Percentiles rank a stretch among this genome's conserved stretches.
Conservation (phyloP, 768 basidiomycete species). For the Terana coerulea region DNA sequence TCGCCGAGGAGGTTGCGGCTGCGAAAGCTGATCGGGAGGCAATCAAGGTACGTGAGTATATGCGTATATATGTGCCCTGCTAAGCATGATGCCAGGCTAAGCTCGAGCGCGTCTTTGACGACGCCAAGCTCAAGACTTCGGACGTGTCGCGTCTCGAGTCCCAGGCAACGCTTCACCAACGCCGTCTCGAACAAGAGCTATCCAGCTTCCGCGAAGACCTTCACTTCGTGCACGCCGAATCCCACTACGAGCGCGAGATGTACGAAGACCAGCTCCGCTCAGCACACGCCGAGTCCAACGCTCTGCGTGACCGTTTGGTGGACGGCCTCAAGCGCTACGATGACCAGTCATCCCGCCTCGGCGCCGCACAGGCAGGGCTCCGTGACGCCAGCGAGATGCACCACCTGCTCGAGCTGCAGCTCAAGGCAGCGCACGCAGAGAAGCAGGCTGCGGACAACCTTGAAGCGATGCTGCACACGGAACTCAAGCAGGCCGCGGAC, state of each 20-base stretch:
- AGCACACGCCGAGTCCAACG: conserved; percentile 2
- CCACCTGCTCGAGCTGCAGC: not conserved
- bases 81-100: not conserved
- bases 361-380: not conserved
- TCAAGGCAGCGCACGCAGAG: conserved; percentile 5
- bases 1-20: not conserved
- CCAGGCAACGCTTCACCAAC: not conserved
- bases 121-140: not conserved
- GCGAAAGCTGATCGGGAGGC: conserved; percentile 1
- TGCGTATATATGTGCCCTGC: not conserved
- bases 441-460: conserved; percentile 5
- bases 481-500: conserved; percentile 5
- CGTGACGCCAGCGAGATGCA: not conserved
- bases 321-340: conserved; percentile 4
- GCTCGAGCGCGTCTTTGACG: not conserved
- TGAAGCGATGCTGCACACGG: conserved; percentile 6
- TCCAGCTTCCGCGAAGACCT: conserved; percentile 7
- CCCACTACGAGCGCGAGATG: conserved; percentile 5
- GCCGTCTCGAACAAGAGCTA: not conserved
- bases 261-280: not conserved
- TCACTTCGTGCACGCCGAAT: conserved; percentile 8
- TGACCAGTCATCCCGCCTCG: not conserved
- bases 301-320: not conserved
- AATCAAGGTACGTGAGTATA: conserved; percentile 1
- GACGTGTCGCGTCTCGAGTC: conserved; percentile 3